A percentile compares a stretch with the other conserved stretches of the same genome.
Evolutionary conservation across 2,329 filamentous ascomycete genomes (phyloP).

Genomic region (Microsporum ferrugineum): DNA sequence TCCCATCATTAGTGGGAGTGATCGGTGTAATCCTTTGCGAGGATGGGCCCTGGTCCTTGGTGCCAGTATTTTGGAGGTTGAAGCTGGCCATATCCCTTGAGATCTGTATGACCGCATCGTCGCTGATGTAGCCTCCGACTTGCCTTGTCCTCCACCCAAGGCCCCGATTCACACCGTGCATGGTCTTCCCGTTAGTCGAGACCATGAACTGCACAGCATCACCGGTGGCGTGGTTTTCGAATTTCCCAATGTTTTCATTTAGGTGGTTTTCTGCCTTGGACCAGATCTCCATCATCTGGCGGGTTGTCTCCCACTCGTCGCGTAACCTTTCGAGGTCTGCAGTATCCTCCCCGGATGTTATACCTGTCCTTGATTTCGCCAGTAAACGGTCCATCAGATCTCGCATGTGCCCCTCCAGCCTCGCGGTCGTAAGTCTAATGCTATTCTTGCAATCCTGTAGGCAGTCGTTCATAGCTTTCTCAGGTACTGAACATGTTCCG

Average conservation of each 20-base stretch:
- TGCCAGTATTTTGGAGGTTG: neutral
- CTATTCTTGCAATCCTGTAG: conserved; percentile 28
- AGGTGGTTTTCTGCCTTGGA: conserved; percentile 21
- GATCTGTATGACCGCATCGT: neutral
- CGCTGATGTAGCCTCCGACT: conserved; percentile 21
- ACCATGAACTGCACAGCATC: conserved; percentile 30
- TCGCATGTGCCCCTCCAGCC: conserved; percentile 25
- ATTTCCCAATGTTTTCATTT: conserved; percentile 23
- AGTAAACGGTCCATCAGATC: conserved; percentile 24
- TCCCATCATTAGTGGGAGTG: too few relatives aligned
- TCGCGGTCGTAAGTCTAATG: conserved; percentile 19
- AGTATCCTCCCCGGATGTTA: conserved; percentile 21
- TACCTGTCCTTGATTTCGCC: conserved; percentile 21
- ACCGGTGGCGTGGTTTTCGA: conserved; percentile 28
- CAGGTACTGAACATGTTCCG: conserved; percentile 13
- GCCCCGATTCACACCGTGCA: conserved; percentile 26
- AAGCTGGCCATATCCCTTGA: neutral
- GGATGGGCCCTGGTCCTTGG: neutral
- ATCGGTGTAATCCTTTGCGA: too few relatives aligned
- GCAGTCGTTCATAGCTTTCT: conserved; percentile 22
- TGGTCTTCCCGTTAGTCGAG: conserved; percentile 25
- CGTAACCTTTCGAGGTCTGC: conserved; percentile 25
- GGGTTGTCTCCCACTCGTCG: conserved; percentile 29
- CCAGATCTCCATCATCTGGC: conserved; percentile 26
- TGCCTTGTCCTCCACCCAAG: conserved; percentile 26